Evolutionary conservation across 139 green algal genomes (phyloP), one percentile per base, ranked within the genome.

Genomic region (Micromonas pusilla): DNA sequence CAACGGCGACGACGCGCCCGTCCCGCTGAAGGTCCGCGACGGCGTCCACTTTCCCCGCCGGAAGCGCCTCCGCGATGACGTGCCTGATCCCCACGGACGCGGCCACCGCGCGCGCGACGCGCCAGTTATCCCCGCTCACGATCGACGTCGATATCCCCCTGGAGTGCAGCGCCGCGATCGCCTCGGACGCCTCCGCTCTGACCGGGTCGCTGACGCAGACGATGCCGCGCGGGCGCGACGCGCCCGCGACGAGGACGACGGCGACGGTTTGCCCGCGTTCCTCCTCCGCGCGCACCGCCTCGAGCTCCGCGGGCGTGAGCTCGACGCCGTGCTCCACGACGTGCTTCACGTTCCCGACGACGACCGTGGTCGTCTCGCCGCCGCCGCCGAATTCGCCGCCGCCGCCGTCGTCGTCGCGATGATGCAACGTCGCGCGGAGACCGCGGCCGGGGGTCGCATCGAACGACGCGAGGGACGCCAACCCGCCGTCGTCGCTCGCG

Each of bases 61-160:
- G 88, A 65, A 90, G 81, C 68, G 90, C 86, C 81, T 90, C 84
- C 13, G 90, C 87, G 0, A 85, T 62, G 16, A 91, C 86, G 33
- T 86, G 77, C 6, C 83, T 62, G n/a, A 68, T 68, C 6, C 60
- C 60, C 19, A 32, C 60, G 26, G 60, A 68, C n/a, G 60, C 57
- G 0, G 85, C 88, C 2, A 97, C 81, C 38, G 90, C 88, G 16
- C 85, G 57, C 0, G 93, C 92, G 0, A 91, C 94, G 39, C 84
- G 80, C 86, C 86, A 88, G 86, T 94, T 96, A 85, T 97, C 92
- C 1, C 92, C 92, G 0, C 92, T 96, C 54, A 96, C 75, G 66
- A 87, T 82, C 39, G 84, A 53, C 13, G 33, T 38, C 52, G 72
- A 66, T 76, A 92, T 83, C 52, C 86, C 86, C 45, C 82, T 81